Percentiles rank a stretch among this genome's conserved stretches.
These are phyloP conservation scores for Penicillium paxilli DNA, from an alignment of 495 filamentous ascomycete genomes.

Conservation along the genomic window DNA sequence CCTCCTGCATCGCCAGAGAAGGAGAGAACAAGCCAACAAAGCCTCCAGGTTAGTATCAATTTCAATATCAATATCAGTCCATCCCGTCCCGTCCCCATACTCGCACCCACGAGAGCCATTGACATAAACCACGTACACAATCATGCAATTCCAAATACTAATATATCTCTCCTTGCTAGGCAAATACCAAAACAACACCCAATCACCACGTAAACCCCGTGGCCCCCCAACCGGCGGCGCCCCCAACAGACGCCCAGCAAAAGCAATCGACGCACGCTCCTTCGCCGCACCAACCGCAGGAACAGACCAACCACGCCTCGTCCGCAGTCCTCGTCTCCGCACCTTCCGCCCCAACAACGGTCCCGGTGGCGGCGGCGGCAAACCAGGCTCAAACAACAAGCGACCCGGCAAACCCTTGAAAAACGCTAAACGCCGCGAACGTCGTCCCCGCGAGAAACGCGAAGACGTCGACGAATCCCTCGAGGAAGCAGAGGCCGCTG, in stretches of 20 bases:
- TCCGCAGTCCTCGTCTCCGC: constrained; percentile 33
- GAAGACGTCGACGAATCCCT: constrained; percentile 12
- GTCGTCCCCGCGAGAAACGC: constrained; percentile 16
- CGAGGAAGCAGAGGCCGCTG: constrained; percentile 19
- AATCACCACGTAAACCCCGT: constrained; percentile 14
- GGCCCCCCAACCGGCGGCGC: constrained; percentile 20
- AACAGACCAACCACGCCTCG: constrained; percentile 32
- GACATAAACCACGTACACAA: too few species aligned
- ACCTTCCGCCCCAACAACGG: constrained; percentile 16
- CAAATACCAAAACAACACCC: neutral
- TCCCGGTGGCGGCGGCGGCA: neutral
- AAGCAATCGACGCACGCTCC: constrained; percentile 42
- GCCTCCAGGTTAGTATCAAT: too few species aligned
- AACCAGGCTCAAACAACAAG: constrained; percentile 18
- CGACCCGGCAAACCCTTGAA: constrained; percentile 6
- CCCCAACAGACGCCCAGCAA: constrained; percentile 28
- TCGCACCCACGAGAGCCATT: too few species aligned
- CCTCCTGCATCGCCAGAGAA: constrained; percentile 19
- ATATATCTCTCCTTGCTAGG: neutral
- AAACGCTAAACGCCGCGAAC: neutral
- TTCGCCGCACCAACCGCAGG: constrained; percentile 34
- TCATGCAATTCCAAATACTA: neutral
- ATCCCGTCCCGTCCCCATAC: constrained; percentile 9
- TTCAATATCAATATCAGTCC: too few species aligned
- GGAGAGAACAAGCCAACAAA: constrained; percentile 18